Percentiles rank a stretch among this genome's conserved stretches.
Evolutionary conservation across 108 stramenopile genomes (phyloP).

Genomic region (Conticribra weissflogii): DNA sequence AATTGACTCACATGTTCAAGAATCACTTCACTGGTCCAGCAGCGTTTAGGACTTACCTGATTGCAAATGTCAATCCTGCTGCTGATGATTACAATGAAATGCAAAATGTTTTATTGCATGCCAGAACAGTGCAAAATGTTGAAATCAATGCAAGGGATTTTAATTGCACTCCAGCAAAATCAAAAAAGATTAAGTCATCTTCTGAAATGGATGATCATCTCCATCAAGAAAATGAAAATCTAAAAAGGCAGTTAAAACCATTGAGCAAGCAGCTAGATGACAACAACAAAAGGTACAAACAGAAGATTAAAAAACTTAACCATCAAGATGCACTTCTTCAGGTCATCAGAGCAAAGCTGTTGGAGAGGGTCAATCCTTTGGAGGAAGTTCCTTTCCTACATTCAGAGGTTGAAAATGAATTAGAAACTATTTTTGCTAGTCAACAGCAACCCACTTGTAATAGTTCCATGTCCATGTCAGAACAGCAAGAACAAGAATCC

Average conservation of each 20-base stretch:
- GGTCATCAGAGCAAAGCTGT: slow-evolving; percentile 57
- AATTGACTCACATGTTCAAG: slow-evolving; percentile 97
- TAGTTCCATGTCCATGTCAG: too few relatives aligned
- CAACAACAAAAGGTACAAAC: slow-evolving; percentile 62
- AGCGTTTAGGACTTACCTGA: slow-evolving; percentile 82
- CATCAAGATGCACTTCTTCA: slow-evolving; percentile 39
- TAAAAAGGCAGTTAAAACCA: slow-evolving; percentile 72
- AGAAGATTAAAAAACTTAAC: slow-evolving; percentile 58
- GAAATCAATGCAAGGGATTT: slow-evolving; percentile 62
- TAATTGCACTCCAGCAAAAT: slow-evolving; percentile 32
- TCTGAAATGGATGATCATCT: slow-evolving; percentile 47
- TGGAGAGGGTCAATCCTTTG: slow-evolving; percentile 79
- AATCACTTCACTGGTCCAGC: slow-evolving; percentile 81
- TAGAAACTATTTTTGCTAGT: too few relatives aligned
- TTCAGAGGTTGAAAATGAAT: too few relatives aligned
- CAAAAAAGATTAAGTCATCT: slow-evolving; percentile 22
- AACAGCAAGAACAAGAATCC: too few relatives aligned
- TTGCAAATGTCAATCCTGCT: slow-evolving; percentile 93
- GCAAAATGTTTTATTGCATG: slow-evolving; percentile 88
- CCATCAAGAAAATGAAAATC: slow-evolving; percentile 37
- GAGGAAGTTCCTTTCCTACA: too few relatives aligned
- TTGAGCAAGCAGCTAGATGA: slow-evolving; percentile 69
- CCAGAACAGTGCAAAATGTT: slow-evolving; percentile 78
- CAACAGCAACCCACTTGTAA: too few relatives aligned
- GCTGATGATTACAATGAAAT: slow-evolving; percentile 93